Evolutionary conservation across 2,329 filamentous ascomycete species (phyloP), one percentile per base, ranked within the genome.

Genomic region (Cladosporium cucumerinum): DNA sequence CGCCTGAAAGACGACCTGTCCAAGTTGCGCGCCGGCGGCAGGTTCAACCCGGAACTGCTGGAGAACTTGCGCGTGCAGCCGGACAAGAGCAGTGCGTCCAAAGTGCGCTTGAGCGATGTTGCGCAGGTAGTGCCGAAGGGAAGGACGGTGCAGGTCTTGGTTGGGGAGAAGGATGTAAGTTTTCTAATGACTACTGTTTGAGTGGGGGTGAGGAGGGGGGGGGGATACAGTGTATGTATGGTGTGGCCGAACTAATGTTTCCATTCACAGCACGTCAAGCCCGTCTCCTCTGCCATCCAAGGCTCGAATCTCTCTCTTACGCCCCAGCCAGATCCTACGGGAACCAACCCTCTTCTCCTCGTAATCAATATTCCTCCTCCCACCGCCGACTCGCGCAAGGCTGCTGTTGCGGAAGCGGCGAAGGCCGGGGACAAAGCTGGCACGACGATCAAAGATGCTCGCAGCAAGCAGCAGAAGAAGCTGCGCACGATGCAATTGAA

Each of bases 121-220:
- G 88, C 87, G 2, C 88, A 89, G 72, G 86, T 91, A 18, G 80
- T 90, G 46, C 86, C 87, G 0, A 87, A 88, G 71, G 87, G 87
- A 12, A 77, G 87, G 63, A 82, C 81, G 69, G 75, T 90, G 32
- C 84, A 85, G 65, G 79, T 91, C n/a, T 74, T 89, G 25, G 86
- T 85, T 46, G 85, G 86, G 16, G 89, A 91, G 71, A 83, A 86
- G 71, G 84, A 86, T 32, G 51, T 54, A 28, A n/a, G n/a, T n/a
- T n/a, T n/a, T n/a, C n/a, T n/a, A n/a, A n/a, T n/a, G n/a, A n/a
- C n/a, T n/a, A n/a, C n/a, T n/a, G n/a, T n/a, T n/a, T n/a, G n/a
- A n/a, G n/a, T n/a, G n/a, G n/a, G n/a, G n/a, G n/a, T n/a, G n/a
- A n/a, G n/a, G n/a, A n/a, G n/a, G n/a, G n/a, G n/a, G n/a, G n/a